These are phyloP conservation scores for Cephalotrichum gorgonifer DNA, from an alignment of 2,329 filamentous ascomycete species.

Conservation along the genomic window DNA sequence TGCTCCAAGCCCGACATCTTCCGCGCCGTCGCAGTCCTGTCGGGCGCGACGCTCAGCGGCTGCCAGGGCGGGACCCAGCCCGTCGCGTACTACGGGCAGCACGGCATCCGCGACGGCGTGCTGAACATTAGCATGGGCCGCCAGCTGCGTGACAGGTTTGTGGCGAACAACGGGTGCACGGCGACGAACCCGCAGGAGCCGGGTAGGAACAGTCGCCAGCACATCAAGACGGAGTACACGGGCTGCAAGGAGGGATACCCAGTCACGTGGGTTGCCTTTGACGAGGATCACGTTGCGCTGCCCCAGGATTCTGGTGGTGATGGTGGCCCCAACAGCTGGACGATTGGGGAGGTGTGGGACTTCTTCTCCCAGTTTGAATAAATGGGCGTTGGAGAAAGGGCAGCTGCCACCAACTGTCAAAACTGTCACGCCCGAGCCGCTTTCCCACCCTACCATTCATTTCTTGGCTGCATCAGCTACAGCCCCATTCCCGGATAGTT, in stretches of 20 bases:
- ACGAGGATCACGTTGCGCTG: not conserved
- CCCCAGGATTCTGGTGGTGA: no score
- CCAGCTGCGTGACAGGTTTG: slow-evolving; percentile 25
- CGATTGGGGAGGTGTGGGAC: slow-evolving; percentile 1
- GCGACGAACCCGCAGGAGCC: not conserved
- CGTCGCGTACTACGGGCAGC: slow-evolving; percentile 27
- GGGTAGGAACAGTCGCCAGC: not conserved
- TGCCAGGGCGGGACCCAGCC: slow-evolving; percentile 25
- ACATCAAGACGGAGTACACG: not conserved
- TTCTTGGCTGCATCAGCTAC: no score
- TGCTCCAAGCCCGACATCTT: slow-evolving; percentile 26
- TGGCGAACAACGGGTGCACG: slow-evolving; percentile 24
- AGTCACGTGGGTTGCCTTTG: slow-evolving; percentile 1
- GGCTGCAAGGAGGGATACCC: slow-evolving; percentile 3
- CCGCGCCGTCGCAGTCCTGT: slow-evolving; percentile 25
- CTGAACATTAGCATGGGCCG: slow-evolving; percentile 21
- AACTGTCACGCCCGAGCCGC: no score
- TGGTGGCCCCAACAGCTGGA: no score
- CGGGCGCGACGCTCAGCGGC: slow-evolving; percentile 21
- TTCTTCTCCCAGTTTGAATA: slow-evolving; percentile 1
- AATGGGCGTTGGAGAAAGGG: no score
- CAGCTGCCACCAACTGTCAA: no score
- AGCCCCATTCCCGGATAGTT: no score
- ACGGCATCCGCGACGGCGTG: slow-evolving; percentile 25
- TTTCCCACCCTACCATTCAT: no score